Evolutionary conservation across 1,284 basidiomycete genomes (phyloP).

Genomic region (Cystobasidiaceae sp.): DNA sequence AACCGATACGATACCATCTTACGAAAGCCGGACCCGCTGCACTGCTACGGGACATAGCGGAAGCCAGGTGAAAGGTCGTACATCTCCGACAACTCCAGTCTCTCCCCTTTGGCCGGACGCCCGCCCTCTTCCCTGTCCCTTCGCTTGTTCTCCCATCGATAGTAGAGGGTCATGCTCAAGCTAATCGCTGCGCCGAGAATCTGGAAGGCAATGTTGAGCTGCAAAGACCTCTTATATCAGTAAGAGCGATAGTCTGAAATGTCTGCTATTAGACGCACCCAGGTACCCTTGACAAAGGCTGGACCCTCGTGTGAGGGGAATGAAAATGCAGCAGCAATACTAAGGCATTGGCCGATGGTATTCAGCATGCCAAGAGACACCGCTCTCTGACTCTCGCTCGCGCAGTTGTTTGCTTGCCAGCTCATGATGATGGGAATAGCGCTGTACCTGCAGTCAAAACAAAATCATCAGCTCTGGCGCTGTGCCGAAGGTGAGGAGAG

Average conservation of each 20-base stretch:
- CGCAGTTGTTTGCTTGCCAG: conserved; percentile 47
- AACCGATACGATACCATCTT: too few species aligned
- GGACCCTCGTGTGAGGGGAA: conserved; percentile 50
- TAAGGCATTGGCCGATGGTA: conserved; percentile 47
- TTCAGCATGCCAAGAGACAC: conserved; percentile 51
- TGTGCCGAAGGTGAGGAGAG: too few species aligned
- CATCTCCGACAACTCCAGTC: neutral
- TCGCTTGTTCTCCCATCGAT: conserved; percentile 48
- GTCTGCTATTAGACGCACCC: conserved; percentile 4
- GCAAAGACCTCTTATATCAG: neutral
- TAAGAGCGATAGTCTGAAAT: neutral
- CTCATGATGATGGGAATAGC: conserved; percentile 33
- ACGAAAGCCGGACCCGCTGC: too few species aligned
- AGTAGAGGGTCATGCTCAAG: conserved; percentile 47
- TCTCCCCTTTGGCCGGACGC: conserved; percentile 34
- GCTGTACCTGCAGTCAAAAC: too few species aligned
- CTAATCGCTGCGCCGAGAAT: conserved; percentile 47
- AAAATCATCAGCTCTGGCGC: too few species aligned
- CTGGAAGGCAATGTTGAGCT: conserved; percentile 49
- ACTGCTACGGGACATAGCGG: conserved; percentile 1
- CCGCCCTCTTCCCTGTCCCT: conserved; percentile 49
- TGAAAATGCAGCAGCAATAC: conserved; percentile 49
- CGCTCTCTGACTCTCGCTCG: conserved; percentile 48
- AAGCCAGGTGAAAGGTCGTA: neutral
- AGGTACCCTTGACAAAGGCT: conserved; percentile 47